These are phyloP conservation scores for Phaeoacremonium minimum DNA, from an alignment of 2,329 filamentous ascomycete genomes.

Conservation along the genomic window DNA sequence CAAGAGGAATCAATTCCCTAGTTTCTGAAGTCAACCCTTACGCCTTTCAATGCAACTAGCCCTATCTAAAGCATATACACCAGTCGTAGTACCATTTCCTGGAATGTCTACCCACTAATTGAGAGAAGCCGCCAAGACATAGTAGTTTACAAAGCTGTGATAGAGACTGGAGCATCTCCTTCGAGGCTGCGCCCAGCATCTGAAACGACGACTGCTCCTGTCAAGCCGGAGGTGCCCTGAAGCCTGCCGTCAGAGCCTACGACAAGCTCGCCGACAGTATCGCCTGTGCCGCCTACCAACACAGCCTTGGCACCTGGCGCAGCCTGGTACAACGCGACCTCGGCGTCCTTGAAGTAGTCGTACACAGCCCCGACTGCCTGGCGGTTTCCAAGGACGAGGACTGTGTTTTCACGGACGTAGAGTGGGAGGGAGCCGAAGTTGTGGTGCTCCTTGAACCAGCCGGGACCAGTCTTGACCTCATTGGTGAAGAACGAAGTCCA, in stretches of 20 bases:
- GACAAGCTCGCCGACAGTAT: not conserved
- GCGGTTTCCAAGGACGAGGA: not conserved
- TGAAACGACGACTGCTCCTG: not conserved
- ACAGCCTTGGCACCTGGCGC: slow-evolving; percentile 7
- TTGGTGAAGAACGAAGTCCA: slow-evolving; percentile 41
- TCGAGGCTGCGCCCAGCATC: not conserved
- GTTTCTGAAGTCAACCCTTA: too few species aligned
- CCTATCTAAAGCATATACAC: too few species aligned
- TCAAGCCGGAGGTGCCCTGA: not conserved
- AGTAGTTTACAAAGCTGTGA: not conserved
- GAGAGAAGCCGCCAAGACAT: too few species aligned
- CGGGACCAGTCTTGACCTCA: slow-evolving; percentile 40
- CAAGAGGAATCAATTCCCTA: too few species aligned
- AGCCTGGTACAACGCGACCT: slow-evolving; percentile 6
- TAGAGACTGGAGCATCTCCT: not conserved
- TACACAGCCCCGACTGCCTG: not conserved
- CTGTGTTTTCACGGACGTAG: slow-evolving; percentile 43
- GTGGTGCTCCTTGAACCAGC: slow-evolving; percentile 56
- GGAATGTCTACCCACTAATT: too few species aligned
- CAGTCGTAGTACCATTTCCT: too few species aligned
- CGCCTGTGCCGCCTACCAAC: slow-evolving; percentile 5
- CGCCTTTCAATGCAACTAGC: too few species aligned
- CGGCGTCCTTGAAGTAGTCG: not conserved
- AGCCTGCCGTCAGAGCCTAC: not conserved
- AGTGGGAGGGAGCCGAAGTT: slow-evolving; percentile 50